Evolutionary conservation across 2,329 filamentous ascomycete species (phyloP).

Genomic region (Dactylonectria macrodidyma): DNA sequence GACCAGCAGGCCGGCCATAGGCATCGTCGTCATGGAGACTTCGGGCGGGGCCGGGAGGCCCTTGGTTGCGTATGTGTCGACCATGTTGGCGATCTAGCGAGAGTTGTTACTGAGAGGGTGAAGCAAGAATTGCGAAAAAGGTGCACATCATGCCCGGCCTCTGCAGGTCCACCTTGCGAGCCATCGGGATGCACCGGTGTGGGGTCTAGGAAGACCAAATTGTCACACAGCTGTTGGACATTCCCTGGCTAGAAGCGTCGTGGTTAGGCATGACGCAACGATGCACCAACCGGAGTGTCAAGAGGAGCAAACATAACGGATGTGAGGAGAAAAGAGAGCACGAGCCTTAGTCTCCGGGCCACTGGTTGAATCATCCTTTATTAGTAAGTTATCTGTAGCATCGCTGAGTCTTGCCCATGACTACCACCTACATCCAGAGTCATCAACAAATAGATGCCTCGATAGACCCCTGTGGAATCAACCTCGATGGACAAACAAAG

Average conservation of each 20-base stretch:
- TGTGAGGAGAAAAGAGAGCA: too few species aligned
- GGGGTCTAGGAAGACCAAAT: background rate
- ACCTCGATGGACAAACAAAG: background rate
- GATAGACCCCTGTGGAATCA: background rate
- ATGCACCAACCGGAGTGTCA: background rate
- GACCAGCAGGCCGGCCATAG: constrained; percentile 83
- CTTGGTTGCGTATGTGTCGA: constrained; percentile 50
- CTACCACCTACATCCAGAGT: background rate
- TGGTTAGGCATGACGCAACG: background rate
- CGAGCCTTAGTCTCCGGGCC: background rate
- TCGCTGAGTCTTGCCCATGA: background rate
- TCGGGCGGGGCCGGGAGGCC: constrained; percentile 57
- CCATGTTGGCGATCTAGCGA: constrained; percentile 46
- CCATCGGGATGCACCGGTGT: background rate
- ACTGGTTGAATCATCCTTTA: background rate
- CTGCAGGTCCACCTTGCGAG: background rate
- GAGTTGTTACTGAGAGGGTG: constrained; percentile 10
- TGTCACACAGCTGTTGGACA: background rate
- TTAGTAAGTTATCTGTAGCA: background rate
- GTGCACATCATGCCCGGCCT: background rate
- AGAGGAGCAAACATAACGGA: too few species aligned
- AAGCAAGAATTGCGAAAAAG: constrained; percentile 14
- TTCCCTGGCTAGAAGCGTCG: too few species aligned
- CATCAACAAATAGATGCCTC: background rate
- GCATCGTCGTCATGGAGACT: constrained; percentile 76